Percentiles rank a stretch among this genome's conserved stretches.
These are phyloP conservation scores for Colletotrichum orbiculare DNA, from an alignment of 2,329 filamentous ascomycete species.

Conservation along the genomic window DNA sequence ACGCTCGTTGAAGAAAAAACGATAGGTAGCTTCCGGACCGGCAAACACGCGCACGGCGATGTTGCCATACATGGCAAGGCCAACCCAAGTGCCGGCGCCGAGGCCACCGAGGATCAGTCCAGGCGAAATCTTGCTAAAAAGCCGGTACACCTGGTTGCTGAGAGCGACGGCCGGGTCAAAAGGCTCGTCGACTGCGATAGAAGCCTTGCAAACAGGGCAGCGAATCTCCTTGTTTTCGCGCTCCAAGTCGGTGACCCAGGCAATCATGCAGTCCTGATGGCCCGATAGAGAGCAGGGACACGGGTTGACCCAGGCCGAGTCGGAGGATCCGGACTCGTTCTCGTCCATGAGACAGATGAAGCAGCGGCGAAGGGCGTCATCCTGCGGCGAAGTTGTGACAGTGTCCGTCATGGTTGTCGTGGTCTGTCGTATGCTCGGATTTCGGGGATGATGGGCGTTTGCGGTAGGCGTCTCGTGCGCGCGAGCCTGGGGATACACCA, in stretches of 20 bases:
- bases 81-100: conserved; percentile 61
- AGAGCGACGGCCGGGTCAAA: conserved; percentile 77
- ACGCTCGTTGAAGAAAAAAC: conserved; percentile 35
- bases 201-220: conserved; percentile 90
- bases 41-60: conserved; percentile 63
- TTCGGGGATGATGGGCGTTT: background rate
- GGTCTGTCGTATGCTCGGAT: conserved; percentile 1
- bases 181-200: conserved; percentile 81
- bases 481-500: conserved; percentile 6
- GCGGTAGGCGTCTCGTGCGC: conserved; percentile 5
- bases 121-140: conserved; percentile 66
- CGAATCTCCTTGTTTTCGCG: conserved; percentile 72
- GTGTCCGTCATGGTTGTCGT: conserved; percentile 9
- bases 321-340: conserved; percentile 57
- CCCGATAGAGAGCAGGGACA: conserved; percentile 92
- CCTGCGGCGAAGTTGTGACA: background rate
- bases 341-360: conserved; percentile 73
- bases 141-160: conserved; percentile 67
- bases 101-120: conserved; percentile 73
- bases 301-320: conserved; percentile 80
- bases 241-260: conserved; percentile 94
- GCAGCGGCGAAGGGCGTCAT: conserved; percentile 54
- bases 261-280: conserved; percentile 88
- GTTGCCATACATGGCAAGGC: conserved; percentile 65
- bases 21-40: conserved; percentile 52